Evolutionary conservation across 176 grass and related monocot species (phyloP).

Genomic region (Themeda triandra): DNA sequence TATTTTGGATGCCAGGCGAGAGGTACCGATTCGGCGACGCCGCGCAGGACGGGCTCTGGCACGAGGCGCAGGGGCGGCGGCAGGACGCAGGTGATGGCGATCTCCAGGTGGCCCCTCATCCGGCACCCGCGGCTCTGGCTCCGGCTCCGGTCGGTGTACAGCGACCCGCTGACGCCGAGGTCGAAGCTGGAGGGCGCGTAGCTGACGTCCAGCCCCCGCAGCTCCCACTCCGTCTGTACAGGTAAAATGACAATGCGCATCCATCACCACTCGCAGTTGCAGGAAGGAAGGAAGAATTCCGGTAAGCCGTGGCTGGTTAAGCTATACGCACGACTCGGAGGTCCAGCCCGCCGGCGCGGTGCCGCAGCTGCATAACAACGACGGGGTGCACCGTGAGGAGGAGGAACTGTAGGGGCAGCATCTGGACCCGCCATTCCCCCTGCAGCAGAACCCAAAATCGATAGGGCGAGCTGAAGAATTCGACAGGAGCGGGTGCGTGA

Average conservation of each 20-base stretch:
- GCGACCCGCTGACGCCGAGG: constrained; percentile 53
- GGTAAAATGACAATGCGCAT: background rate
- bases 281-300: background rate
- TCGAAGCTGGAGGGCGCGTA: constrained; percentile 55
- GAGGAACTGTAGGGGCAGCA: constrained; percentile 84
- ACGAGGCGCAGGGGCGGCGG: constrained; percentile 50
- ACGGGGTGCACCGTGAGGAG: constrained; percentile 66
- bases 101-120: constrained; percentile 59
- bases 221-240: constrained; percentile 75
- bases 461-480: background rate
- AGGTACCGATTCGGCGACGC: constrained; percentile 53
- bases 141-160: constrained; percentile 45
- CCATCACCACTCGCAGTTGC: background rate
- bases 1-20: background rate
- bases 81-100: constrained; percentile 51
- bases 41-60: constrained; percentile 44
- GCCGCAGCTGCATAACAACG: constrained; percentile 70
- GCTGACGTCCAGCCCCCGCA: constrained; percentile 49
- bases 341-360: constrained; percentile 41
- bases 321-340: constrained; percentile 49
- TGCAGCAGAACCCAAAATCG: background rate
- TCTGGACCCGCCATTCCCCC: constrained; percentile 70
- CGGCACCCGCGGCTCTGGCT: constrained; percentile 13
- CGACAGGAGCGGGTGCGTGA: background rate
- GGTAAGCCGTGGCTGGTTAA: background rate